Base-by-base conservation (phyloP, 768 basidiomycete genomes). In the Suillus sp. region DNA sequence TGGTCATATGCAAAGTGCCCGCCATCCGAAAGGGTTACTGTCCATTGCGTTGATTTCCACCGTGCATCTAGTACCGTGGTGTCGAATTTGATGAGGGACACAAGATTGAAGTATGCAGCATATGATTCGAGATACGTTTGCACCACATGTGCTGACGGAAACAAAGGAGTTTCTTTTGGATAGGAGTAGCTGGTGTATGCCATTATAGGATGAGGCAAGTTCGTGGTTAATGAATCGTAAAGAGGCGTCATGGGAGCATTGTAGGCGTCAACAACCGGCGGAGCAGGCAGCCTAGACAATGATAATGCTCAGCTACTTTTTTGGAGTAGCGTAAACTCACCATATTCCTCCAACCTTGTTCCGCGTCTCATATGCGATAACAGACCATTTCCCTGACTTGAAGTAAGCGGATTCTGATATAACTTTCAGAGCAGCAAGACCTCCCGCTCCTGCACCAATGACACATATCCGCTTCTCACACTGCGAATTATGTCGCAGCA, bases 181-280 rank as follows among this genome's bases (percentile, higher is more conserved):
- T 93, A 93, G 1, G 80, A 69, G 69, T 84, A 86, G 53, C 81
- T 82, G 1, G 81, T 77, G 67, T 80, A 93, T 3, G 83, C 83
- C 93, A 95, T 94, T 56, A 88, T 63, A 1, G 89, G 89, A 66
- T 93, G 90, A 0, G 93, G 90, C 5, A 95, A 71, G 68, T 94
- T 94, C 1, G 92, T 89, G n/a, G 88, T 89, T 14, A 95, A 78
- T 0, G 89, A 88, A 69, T 93, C 89, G 69, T 95, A 95, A 10
- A 92, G 69, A 1, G 93, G 86, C 1, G 90, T 89, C 37, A 82
- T 69, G 2, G 90, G 90, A 20, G 27, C 56, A 40, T 22, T 13
- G 56, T 40, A 40, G 8, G 84, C 84, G 38, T 84, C 74, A 22
- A 77, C 78, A 13, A 73, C 72, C 4, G 83, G 81, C 40, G 80